Conservation (phyloP, 371 early-diverging fungal genomes). For the Gilbertella persicaria region DNA sequence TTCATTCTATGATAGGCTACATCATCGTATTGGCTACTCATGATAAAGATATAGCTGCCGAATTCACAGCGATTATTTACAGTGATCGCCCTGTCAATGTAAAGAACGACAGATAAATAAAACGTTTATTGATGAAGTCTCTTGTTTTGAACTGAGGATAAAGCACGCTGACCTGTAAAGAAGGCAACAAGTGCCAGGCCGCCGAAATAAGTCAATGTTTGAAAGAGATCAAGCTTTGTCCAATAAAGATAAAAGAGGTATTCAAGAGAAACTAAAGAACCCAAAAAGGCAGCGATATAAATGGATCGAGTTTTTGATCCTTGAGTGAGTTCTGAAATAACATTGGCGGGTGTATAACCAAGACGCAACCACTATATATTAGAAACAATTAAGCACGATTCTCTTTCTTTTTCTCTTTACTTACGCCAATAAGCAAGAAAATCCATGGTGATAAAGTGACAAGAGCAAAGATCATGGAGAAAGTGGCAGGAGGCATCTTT, state of each 20-base stretch:
- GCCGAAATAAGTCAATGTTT: slow-evolving; percentile 66
- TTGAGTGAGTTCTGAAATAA: slow-evolving; percentile 26
- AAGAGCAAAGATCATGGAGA: slow-evolving; percentile 60
- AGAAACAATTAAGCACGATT: background rate
- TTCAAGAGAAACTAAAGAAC: slow-evolving; percentile 56
- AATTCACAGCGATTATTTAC: slow-evolving; percentile 56
- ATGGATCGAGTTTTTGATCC: slow-evolving; percentile 35
- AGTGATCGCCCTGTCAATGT: slow-evolving; percentile 64
- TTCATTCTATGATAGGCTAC: slow-evolving; percentile 42
- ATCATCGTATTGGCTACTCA: slow-evolving; percentile 65
- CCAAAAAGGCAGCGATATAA: slow-evolving; percentile 58
- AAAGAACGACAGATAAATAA: slow-evolving; percentile 34
- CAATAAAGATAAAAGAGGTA: slow-evolving; percentile 71
- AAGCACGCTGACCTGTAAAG: slow-evolving; percentile 62
- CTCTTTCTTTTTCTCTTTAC: slow-evolving; percentile 12
- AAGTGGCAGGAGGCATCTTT: slow-evolving; percentile 58
- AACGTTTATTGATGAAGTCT: slow-evolving; percentile 16
- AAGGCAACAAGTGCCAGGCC: slow-evolving; percentile 55
- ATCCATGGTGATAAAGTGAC: slow-evolving; percentile 69
- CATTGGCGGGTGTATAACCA: slow-evolving; percentile 52
- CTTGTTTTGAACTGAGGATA: slow-evolving; percentile 46
- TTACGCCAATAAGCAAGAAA: slow-evolving; percentile 59
- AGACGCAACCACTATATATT: slow-evolving; percentile 55
- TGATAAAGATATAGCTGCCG: slow-evolving; percentile 55
- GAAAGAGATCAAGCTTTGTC: slow-evolving; percentile 69